Evolutionary conservation across 305 asterid genomes (phyloP).

Genomic region (Solanum hybrid): DNA sequence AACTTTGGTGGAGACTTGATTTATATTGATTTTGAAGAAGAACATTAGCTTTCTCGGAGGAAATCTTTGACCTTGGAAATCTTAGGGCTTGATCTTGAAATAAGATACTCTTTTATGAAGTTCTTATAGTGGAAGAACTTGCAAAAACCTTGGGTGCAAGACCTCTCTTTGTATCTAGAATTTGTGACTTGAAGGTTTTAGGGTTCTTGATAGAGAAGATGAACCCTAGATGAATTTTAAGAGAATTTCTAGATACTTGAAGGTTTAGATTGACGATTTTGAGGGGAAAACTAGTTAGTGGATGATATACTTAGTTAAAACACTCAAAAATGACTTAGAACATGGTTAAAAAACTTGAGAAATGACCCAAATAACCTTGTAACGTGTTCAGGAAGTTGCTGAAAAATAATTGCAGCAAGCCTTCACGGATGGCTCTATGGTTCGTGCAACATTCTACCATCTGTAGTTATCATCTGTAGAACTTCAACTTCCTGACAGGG

Average conservation of each 20-base stretch:
- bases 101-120: not conserved
- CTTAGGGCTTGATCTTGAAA: not conserved
- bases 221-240: no score
- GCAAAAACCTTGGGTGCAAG: not conserved
- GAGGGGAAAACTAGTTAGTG: no score
- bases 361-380: not conserved
- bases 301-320: not conserved
- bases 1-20: not conserved
- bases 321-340: not conserved
- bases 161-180: no score
- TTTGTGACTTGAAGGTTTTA: no score
- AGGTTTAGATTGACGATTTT: no score
- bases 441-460: not conserved
- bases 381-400: not conserved
- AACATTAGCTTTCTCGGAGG: not conserved
- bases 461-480: not conserved
- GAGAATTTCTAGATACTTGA: no score
- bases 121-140: not conserved
- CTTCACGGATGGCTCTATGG: not conserved
- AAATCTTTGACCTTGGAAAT: no score
- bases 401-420: not conserved
- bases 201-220: no score
- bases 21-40: not conserved
- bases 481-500: not conserved
- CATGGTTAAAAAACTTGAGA: not conserved